These are phyloP conservation scores for Phytophthora capsici DNA, from an alignment of 352 stramenopile species.

Conservation along the genomic window DNA sequence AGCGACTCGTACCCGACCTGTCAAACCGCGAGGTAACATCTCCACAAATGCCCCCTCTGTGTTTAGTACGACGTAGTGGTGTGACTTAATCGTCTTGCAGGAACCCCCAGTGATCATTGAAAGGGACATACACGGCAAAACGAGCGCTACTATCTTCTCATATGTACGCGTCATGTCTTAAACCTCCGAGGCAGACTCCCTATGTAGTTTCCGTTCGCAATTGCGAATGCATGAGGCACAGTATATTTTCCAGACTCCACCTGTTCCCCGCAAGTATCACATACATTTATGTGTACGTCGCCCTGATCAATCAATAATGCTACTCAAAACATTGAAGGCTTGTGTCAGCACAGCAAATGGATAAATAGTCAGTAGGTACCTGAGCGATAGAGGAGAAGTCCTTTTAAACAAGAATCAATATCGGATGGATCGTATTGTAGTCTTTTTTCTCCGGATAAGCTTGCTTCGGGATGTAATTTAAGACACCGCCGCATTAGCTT, in stretches of 20 bases:
- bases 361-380: background rate
- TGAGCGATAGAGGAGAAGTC: background rate
- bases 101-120: conserved; percentile 18
- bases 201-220: conserved; percentile 22
- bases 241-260: background rate
- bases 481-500: background rate
- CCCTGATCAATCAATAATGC: background rate
- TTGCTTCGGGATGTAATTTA: background rate
- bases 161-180: background rate
- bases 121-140: conserved; percentile 6
- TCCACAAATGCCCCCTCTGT: background rate
- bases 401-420: background rate
- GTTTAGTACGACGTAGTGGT: background rate
- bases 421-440: background rate
- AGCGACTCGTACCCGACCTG: background rate
- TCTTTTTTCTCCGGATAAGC: background rate
- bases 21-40: background rate
- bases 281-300: background rate
- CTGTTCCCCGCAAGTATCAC: background rate
- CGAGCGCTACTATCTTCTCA: conserved; percentile 1
- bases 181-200: background rate
- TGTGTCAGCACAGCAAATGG: background rate
- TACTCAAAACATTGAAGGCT: background rate
- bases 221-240: background rate
- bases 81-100: too few species aligned